These are phyloP conservation scores for bread wheat (Triticum aestivum) DNA, from an alignment of 176 grass and related monocot genomes.

Conservation along the genomic window DNA sequence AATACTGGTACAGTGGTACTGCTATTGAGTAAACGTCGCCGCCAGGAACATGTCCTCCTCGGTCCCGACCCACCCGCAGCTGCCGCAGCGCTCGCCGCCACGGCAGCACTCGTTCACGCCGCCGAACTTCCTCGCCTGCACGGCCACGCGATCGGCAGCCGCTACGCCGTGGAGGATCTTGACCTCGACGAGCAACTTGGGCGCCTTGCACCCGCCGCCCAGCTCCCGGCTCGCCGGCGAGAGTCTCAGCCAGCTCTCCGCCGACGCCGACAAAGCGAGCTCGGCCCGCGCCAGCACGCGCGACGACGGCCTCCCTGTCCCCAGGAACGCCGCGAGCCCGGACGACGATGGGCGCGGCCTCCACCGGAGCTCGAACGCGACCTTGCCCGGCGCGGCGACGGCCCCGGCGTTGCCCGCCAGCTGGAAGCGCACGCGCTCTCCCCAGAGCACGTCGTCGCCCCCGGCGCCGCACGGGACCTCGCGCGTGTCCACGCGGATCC, in stretches of 20 bases:
- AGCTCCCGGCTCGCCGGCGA: conserved; percentile 12
- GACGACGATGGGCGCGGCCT: conserved; percentile 23
- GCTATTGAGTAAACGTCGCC: conserved; percentile 34
- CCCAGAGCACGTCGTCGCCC: conserved; percentile 17
- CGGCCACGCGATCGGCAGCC: not conserved
- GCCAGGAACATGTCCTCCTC: conserved; percentile 68
- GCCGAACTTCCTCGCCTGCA: not conserved
- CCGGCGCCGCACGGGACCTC: conserved; percentile 25
- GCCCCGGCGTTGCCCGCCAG: no score
- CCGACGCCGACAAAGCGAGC: conserved; percentile 6
- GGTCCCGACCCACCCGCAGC: conserved; percentile 53
- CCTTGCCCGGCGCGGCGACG: not conserved
- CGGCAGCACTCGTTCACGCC: conserved; percentile 7
- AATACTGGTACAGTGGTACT: not conserved
- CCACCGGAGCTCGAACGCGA: conserved; percentile 54
- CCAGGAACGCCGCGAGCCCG: conserved; percentile 23
- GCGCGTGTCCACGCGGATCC: conserved; percentile 56
- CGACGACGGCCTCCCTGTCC: conserved; percentile 18
- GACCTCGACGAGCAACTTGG: conserved; percentile 43
- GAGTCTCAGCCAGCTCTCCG: conserved; percentile 45
- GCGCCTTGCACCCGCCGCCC: conserved; percentile 22
- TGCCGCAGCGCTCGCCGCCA: conserved; percentile 23
- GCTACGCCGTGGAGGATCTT: not conserved
- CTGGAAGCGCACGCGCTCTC: conserved; percentile 41
- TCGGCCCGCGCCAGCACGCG: conserved; percentile 44